Base-by-base conservation (phyloP, 139 green algal species). In the Helicosporidium sp. region DNA sequence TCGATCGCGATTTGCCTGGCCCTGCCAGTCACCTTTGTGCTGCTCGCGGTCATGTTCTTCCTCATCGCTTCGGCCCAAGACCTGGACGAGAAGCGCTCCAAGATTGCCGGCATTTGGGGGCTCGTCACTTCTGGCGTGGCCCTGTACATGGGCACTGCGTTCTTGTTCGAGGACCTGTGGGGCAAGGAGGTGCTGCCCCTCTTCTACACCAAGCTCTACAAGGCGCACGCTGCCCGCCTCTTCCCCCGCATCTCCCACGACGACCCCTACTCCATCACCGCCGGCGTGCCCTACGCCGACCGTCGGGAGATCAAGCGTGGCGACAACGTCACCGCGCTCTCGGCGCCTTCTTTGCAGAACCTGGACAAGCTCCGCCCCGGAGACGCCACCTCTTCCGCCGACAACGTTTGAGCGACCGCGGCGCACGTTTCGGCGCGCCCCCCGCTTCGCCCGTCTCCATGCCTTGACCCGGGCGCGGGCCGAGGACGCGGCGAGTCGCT, bases 111-210 rank as follows among this genome's bases (percentile, higher is more conserved):
- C 37, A 82, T 73, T 41, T 48, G 71, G 69, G 37, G 51, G 29
- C 48, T 79, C 18, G 60, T 74, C 50, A 77, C 68, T n/a, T 68
- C 63, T 15, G 34, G 27, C 18, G 52, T 55, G 2, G 72, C 74
- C 25, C 70, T 77, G 51, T 82, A 79, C 18, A 54, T 65, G 6
- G 74, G 63, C 16, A 65, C 78, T 31, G 66, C 64, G 19, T 55
- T 69, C 37, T 43, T 83, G 34, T 67, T 69, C 34, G 60, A 78
- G 22, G 68, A 76, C 29, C 51, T 65, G 34, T 59, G 55, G 43
- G 58, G 54, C 53, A 50, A 26, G 44, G 52, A 52, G 46, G 31
- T 52, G 3, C 45, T 43, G 46, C 46, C 34, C 31, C 26, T 49
- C 15, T 49, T 49, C 46, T 52, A 52, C 46, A 52, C 46, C 31